Base-by-base conservation (phyloP, 495 filamentous ascomycete species). In the Bombardia bombarda region DNA sequence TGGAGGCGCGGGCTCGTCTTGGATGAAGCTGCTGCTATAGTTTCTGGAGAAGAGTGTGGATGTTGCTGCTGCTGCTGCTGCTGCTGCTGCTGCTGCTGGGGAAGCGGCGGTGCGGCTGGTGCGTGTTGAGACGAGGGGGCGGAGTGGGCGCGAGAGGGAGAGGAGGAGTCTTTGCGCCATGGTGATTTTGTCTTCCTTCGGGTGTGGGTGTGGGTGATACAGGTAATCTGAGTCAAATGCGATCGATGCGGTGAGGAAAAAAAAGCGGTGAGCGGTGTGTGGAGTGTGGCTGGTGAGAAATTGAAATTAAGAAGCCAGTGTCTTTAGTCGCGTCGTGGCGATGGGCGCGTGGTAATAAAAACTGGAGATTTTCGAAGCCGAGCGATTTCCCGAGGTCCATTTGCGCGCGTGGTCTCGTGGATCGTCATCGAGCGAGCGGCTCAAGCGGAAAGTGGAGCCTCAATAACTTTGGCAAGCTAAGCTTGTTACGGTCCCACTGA, bases 1-100 rank as follows among this genome's bases (percentile, higher is more conserved):
- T 0, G 85, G 89, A 7, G 90, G 90, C 4, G 90, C 67, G 14
- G 90, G 88, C 7, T 70, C 49, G 48, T 41, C 36, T 47, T 63
- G 47, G 56, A 66, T 61, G 53, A 53, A 65, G 51, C 12, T 32
- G 40, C 40, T 42, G 13, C 23, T 14, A 4, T 10, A 3, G 23
- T 21, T 23, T 20, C 6, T 17, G 51, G 19, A 38, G 50, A 39
- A 53, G 37, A 32, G 20, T 43, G 28, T n/a, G 39, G 30, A 22
- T 3, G 31, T 31, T 10, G 17, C 10, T 42, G 30, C 23, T n/a
- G 32, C 5, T n/a, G n/a, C n/a, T n/a, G n/a, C n/a, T n/a, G n/a
- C n/a, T n/a, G n/a, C n/a, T n/a, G n/a, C n/a, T n/a, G n/a, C n/a
- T n/a, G n/a, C n/a, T n/a, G n/a, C n/a, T n/a, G n/a, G n/a, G n/a